phyloP scores from a whole-genome alignment of 83 land plant genomes.

The Picea abies region DNA sequence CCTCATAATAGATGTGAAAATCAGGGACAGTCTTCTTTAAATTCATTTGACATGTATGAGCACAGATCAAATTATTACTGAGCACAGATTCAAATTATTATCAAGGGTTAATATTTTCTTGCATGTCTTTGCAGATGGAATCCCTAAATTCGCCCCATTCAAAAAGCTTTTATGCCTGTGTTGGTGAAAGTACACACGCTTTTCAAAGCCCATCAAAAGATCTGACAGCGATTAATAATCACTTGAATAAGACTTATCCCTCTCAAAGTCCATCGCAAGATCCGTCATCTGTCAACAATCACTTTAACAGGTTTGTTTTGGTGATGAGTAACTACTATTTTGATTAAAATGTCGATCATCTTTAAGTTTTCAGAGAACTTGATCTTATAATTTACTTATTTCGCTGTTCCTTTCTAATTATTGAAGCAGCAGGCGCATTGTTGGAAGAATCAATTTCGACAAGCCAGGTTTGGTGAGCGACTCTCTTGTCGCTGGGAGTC shows the following conservation, averaged over 20 bases:
- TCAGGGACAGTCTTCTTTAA: too few species aligned
- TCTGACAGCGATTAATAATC: constrained; percentile 81
- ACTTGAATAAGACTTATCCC: constrained; percentile 60
- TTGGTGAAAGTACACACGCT: constrained; percentile 97
- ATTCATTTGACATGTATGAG: too few species aligned
- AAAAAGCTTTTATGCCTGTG: constrained; percentile 89
- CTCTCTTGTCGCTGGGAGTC: constrained; percentile 59
- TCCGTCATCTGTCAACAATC: not conserved
- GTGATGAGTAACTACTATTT: not conserved
- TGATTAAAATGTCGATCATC: not conserved
- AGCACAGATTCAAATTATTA: not conserved
- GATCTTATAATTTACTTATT: not conserved
- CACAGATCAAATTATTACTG: too few species aligned
- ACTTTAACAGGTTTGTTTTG: not conserved
- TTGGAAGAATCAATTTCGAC: constrained; percentile 72
- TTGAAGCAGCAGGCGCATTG: constrained; percentile 41
- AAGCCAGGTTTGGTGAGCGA: constrained; percentile 70
- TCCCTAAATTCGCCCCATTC: constrained; percentile 77
- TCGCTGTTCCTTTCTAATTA: not conserved
- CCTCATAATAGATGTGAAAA: too few species aligned
- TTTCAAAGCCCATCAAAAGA: constrained; percentile 98
- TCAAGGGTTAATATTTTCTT: not conserved
- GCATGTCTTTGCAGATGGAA: constrained; percentile 52
- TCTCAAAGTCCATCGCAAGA: not conserved
- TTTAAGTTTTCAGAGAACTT: not conserved